phyloP scores from a whole-genome alignment of 306 rosid genomes.

The Aeschynomene evenia region DNA sequence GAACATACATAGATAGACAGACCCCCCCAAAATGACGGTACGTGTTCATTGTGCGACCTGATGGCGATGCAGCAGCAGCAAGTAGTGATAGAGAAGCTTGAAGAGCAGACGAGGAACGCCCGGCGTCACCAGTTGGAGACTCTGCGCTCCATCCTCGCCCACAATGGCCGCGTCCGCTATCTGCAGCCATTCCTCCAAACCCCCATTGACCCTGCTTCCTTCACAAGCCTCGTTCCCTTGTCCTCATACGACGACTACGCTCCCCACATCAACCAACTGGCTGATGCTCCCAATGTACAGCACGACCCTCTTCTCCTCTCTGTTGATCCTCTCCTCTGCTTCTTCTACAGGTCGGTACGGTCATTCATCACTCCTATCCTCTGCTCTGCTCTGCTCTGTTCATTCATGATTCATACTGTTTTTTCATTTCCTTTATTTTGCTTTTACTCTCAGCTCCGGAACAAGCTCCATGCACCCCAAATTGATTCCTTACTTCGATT shows the following conservation, averaged over 20 bases:
- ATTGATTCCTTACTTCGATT: slow-evolving; percentile 66
- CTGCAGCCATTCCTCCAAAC: slow-evolving; percentile 46
- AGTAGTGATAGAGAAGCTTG: slow-evolving; percentile 40
- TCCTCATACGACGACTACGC: slow-evolving; percentile 57
- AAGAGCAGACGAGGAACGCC: slow-evolving; percentile 45
- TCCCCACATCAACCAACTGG: slow-evolving; percentile 43
- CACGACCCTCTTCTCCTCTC: slow-evolving; percentile 49
- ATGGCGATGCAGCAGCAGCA: too few species aligned
- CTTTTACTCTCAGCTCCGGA: slow-evolving; percentile 49
- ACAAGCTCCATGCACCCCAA: slow-evolving; percentile 59
- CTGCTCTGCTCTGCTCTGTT: too few species aligned
- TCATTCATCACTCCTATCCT: too few species aligned
- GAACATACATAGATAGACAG: too few species aligned
- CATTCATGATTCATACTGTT: too few species aligned
- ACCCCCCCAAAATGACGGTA: too few species aligned
- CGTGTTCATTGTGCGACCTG: too few species aligned
- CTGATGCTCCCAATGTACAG: slow-evolving; percentile 21
- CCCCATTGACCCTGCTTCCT: slow-evolving; percentile 39
- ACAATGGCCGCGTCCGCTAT: slow-evolving; percentile 40
- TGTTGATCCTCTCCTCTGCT: slow-evolving; percentile 60
- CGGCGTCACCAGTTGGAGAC: slow-evolving; percentile 41
- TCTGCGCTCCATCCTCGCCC: slow-evolving; percentile 48
- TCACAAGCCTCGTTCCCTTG: slow-evolving; percentile 44
- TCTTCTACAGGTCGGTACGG: slow-evolving; percentile 81
- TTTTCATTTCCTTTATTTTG: too few species aligned